Conservation (phyloP, 2,329 filamentous ascomycete genomes). For the Aspergillus fumigatus region DNA sequence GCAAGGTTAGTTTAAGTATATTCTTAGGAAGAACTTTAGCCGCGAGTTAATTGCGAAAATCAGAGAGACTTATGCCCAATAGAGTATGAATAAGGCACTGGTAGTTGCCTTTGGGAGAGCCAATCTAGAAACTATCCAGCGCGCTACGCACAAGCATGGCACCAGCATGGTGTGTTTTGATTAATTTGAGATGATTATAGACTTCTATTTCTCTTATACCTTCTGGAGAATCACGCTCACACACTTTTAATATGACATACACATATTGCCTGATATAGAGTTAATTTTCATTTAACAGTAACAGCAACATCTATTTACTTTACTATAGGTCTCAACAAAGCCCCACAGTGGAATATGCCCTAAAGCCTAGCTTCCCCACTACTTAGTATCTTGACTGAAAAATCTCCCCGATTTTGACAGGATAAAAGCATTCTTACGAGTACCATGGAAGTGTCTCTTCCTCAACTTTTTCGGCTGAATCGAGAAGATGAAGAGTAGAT, state of each 20-base stretch:
- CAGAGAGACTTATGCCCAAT: conserved; percentile 1
- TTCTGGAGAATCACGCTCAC: conserved; percentile 5
- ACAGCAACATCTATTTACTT: not conserved
- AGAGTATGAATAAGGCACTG: conserved; percentile 4
- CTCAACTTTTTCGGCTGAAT: conserved; percentile 3
- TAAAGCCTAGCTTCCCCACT: conserved; percentile 5
- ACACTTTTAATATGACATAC: conserved; percentile 9
- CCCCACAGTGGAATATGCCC: conserved; percentile 7
- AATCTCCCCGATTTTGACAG: conserved; percentile 8
- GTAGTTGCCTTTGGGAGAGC: not conserved
- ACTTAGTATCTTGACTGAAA: conserved; percentile 7
- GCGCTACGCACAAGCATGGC: not conserved
- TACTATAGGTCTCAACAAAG: conserved; percentile 13
- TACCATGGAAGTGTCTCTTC: conserved; percentile 5
- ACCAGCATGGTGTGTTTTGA: not conserved
- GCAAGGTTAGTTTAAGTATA: not conserved
- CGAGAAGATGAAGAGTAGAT: not conserved
- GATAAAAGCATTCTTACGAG: not conserved
- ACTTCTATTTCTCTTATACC: not conserved
- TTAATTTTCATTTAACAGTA: too few species aligned
- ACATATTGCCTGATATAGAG: too few species aligned
- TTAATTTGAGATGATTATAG: not conserved
- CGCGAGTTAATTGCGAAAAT: not conserved
- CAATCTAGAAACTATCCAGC: conserved; percentile 3
- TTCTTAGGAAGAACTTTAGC: not conserved